Percentiles rank a stretch among this genome's conserved stretches.
These are phyloP conservation scores for Aspergillus amoenus DNA, from an alignment of 2,329 filamentous ascomycete species.

Conservation along the genomic window DNA sequence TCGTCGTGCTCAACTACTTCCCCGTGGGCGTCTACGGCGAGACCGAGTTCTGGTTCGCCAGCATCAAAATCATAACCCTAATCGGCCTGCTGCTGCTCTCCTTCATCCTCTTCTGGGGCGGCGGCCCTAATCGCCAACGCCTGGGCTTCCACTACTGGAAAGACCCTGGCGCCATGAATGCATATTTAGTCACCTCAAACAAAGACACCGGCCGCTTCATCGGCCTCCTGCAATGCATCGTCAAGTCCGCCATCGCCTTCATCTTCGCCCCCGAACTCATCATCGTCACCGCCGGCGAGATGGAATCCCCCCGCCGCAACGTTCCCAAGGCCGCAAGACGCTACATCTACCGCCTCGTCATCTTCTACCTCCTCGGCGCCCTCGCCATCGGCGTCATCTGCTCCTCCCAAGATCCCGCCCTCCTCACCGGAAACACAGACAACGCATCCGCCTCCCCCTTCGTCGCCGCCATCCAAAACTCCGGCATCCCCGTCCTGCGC, in stretches of 20 bases:
- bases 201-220: conserved; percentile 53
- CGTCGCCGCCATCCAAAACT: conserved; percentile 11
- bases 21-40: conserved; percentile 54
- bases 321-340: conserved; percentile 59
- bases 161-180: conserved; percentile 49
- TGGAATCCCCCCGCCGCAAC: conserved; percentile 58
- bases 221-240: conserved; percentile 51
- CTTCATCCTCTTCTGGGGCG: conserved; percentile 59
- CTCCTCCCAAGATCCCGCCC: conserved; percentile 6
- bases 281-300: conserved; percentile 59
- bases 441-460: conserved; percentile 10
- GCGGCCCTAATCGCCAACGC: conserved; percentile 51
- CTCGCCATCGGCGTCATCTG: conserved; percentile 9
- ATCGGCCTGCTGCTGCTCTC: conserved; percentile 53
- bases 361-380: conserved; percentile 10
- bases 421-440: not conserved
- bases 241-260: conserved; percentile 55
- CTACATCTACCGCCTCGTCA: conserved; percentile 59
- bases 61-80: conserved; percentile 53
- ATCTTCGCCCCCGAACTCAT: conserved; percentile 57
- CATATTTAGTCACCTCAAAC: conserved; percentile 40
- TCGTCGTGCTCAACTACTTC: conserved; percentile 51
- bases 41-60: conserved; percentile 55
- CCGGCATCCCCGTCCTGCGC: conserved; percentile 8
- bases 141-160: conserved; percentile 55